These are phyloP conservation scores for Samsoniella hepiali DNA, from an alignment of 2,329 filamentous ascomycete species.

Conservation along the genomic window DNA sequence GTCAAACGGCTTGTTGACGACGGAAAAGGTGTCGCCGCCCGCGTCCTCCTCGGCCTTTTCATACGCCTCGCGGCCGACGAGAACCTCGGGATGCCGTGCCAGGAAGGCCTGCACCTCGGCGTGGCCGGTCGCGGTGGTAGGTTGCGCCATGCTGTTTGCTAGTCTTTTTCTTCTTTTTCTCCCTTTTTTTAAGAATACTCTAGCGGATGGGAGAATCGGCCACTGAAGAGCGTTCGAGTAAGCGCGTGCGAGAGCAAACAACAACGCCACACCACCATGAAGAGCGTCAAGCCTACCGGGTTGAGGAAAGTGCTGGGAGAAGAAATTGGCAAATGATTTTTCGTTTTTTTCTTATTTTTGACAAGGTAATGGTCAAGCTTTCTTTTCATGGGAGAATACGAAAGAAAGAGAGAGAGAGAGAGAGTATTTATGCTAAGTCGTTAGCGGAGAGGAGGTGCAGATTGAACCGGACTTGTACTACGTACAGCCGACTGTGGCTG, in stretches of 20 bases:
- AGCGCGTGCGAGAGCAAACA: neutral
- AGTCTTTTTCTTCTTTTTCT: neutral
- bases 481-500: neutral
- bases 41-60: slow-evolving; percentile 13
- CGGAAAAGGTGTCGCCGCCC: slow-evolving; percentile 20
- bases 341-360: too few relatives aligned
- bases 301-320: neutral
- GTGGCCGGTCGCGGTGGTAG: neutral
- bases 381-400: neutral
- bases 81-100: slow-evolving; percentile 19
- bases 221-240: neutral
- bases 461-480: neutral
- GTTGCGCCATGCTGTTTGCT: neutral
- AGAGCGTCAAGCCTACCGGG: neutral
- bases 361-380: too few relatives aligned
- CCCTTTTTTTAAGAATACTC: too few relatives aligned
- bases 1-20: slow-evolving; percentile 21
- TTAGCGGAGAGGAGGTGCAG: neutral
- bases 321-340: too few relatives aligned
- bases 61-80: slow-evolving; percentile 21
- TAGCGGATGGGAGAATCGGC: neutral
- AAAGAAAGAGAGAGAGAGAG: neutral
- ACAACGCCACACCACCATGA: neutral
- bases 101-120: slow-evolving; percentile 17
- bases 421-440: neutral